Percentiles rank a stretch among this genome's conserved stretches.
Conservation (phyloP, 306 rosid genomes). For the Cotoneaster glaucophyllus region DNA sequence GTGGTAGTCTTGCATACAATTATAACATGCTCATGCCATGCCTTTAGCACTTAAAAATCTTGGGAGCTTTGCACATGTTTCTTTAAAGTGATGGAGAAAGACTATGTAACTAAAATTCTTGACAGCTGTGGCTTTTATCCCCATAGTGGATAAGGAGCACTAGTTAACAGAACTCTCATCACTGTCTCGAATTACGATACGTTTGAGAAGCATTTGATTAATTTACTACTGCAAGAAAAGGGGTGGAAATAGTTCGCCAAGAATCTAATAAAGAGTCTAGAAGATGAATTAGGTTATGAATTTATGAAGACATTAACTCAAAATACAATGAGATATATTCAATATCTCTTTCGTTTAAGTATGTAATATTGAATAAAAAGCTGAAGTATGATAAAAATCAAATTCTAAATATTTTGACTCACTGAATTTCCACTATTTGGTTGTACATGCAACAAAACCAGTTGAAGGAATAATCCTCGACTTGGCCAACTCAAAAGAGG, state of each 20-base stretch:
- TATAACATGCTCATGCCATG: too few species aligned
- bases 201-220: not conserved
- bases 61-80: too few species aligned
- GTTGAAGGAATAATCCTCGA: slow-evolving; percentile 10
- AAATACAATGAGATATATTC: not conserved
- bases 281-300: not conserved
- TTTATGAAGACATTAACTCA: not conserved
- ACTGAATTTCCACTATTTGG: too few species aligned
- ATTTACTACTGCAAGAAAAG: not conserved
- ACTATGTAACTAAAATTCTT: slow-evolving; percentile 13
- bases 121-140: slow-evolving; percentile 18
- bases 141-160: slow-evolving; percentile 19
- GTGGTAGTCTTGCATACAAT: too few species aligned
- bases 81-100: slow-evolving; percentile 30
- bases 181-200: not conserved
- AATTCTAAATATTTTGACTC: too few species aligned
- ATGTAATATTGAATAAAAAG: not conserved
- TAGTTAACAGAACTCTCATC: slow-evolving; percentile 17
- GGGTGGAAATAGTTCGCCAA: not conserved
- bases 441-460: not conserved
- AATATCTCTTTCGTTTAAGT: not conserved
- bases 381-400: not conserved
- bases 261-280: not conserved
- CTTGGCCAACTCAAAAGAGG: too few species aligned
- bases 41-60: too few species aligned